Conservation (phyloP, 2,329 filamentous ascomycete genomes). For the Colletotrichum chlorophyti region DNA sequence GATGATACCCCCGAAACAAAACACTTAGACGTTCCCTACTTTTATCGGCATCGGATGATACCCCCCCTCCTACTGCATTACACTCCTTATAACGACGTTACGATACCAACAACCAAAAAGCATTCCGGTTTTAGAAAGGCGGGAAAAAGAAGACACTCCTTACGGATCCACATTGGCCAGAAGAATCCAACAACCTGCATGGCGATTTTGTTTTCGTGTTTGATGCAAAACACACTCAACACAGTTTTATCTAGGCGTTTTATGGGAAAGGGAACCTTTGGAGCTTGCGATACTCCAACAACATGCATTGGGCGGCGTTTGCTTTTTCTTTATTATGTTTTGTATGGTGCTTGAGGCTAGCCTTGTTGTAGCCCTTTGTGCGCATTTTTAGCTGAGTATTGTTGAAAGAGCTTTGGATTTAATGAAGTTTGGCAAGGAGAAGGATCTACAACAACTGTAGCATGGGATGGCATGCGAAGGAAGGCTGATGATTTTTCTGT, state of each 20-base stretch:
- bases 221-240: slow-evolving; percentile 19
- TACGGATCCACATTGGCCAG: slow-evolving; percentile 31
- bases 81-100: slow-evolving; percentile 42
- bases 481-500: no score
- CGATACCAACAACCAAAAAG: slow-evolving; percentile 38
- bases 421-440: slow-evolving; percentile 9
- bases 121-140: slow-evolving; percentile 19
- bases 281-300: neutral
- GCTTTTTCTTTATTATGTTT: neutral
- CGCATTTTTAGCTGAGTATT: neutral
- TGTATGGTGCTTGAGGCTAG: slow-evolving; percentile 5
- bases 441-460: no score
- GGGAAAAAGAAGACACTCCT: slow-evolving; percentile 23
- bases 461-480: neutral
- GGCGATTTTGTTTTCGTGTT: slow-evolving; percentile 54
- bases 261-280: slow-evolving; percentile 1
- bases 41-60: slow-evolving; percentile 27
- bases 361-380: neutral
- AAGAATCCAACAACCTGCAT: slow-evolving; percentile 60
- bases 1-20: slow-evolving; percentile 38
- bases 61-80: slow-evolving; percentile 42
- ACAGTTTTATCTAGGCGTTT: slow-evolving; percentile 23
- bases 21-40: slow-evolving; percentile 25
- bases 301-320: slow-evolving; percentile 29
- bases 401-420: slow-evolving; percentile 14